Conservation (phyloP, 176 grass and related monocot genomes). For the Avena eriantha region DNA sequence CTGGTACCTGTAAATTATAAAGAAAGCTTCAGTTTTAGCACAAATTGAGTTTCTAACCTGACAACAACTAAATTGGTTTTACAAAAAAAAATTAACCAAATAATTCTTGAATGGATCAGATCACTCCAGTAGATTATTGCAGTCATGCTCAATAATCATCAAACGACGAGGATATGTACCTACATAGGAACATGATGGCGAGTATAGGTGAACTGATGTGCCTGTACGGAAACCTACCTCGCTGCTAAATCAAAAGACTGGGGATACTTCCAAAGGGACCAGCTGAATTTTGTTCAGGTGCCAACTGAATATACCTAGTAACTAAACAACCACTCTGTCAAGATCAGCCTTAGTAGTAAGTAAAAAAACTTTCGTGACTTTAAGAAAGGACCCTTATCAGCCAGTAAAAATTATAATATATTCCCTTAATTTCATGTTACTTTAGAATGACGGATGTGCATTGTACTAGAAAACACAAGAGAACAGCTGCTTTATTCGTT, state of each 20-base stretch:
- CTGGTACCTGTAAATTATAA: neutral
- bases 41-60: constrained; percentile 29
- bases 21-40: neutral
- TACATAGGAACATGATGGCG: neutral
- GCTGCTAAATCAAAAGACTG: constrained; percentile 6
- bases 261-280: constrained; percentile 2
- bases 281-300: constrained; percentile 27
- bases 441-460: constrained; percentile 28
- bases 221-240: neutral
- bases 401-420: neutral
- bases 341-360: constrained; percentile 6
- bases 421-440: constrained; percentile 2
- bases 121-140: constrained; percentile 1
- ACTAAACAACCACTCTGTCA: constrained; percentile 14
- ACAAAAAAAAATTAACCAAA: no score
- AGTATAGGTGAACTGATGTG: neutral
- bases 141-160: constrained; percentile 25
- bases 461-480: constrained; percentile 28
- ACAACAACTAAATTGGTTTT: neutral
- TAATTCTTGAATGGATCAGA: neutral
- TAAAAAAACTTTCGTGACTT: neutral
- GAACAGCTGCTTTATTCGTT: neutral
- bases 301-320: constrained; percentile 24
- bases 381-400: constrained; percentile 4
- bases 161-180: neutral